phyloP scores from a whole-genome alignment of 1,139 yeast species.

The Suhomyces yuchorum region DNA sequence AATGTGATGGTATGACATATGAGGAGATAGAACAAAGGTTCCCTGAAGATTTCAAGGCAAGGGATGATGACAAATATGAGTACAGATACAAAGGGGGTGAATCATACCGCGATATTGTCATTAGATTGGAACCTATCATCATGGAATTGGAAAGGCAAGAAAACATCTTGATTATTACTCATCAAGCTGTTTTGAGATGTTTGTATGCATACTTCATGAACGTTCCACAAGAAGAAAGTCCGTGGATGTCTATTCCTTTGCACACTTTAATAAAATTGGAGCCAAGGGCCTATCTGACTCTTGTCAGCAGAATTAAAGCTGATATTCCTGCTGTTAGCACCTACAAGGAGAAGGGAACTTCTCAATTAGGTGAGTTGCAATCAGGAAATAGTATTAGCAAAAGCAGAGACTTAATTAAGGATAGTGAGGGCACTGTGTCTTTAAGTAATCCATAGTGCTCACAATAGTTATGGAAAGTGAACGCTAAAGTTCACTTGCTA shows the following conservation, averaged over 20 bases:
- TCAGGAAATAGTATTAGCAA: conserved; percentile 30
- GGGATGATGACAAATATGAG: conserved; percentile 95
- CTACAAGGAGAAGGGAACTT: conserved; percentile 90
- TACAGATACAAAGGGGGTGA: conserved; percentile 97
- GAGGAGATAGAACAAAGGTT: conserved; percentile 73
- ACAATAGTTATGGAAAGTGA: not conserved
- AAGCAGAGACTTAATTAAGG: conserved; percentile 46
- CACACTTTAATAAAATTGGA: conserved; percentile 92
- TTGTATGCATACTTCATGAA: conserved; percentile 98
- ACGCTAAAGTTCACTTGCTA: not conserved
- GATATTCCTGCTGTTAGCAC: conserved; percentile 98
- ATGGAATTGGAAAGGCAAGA: conserved; percentile 98
- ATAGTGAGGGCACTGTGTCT: conserved; percentile 21
- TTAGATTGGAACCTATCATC: conserved; percentile 91
- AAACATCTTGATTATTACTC: conserved; percentile 91
- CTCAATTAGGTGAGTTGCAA: conserved; percentile 65
- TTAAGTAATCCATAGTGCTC: not conserved
- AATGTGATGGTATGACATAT: conserved; percentile 95
- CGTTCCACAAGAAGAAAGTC: conserved; percentile 95
- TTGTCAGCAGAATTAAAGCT: conserved; percentile 87
- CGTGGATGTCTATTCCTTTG: conserved; percentile 98
- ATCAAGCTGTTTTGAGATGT: conserved; percentile 95
- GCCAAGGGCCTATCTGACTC: conserved; percentile 89
- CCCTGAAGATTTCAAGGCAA: conserved; percentile 93
- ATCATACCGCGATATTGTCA: conserved; percentile 92